Conservation (phyloP, 768 basidiomycete species). For the Paxillus rubicundulus region DNA sequence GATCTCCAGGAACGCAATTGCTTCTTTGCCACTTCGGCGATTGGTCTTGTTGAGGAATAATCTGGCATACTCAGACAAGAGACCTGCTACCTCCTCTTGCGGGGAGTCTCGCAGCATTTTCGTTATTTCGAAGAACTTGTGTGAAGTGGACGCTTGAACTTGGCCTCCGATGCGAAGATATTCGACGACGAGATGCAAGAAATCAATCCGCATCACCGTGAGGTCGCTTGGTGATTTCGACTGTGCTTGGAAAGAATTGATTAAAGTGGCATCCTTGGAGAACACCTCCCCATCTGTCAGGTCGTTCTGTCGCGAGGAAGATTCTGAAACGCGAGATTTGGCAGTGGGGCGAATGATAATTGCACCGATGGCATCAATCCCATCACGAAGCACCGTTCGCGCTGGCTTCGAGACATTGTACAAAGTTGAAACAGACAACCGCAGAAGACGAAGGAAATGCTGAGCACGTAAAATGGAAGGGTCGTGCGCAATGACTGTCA, state of each 20-base stretch:
- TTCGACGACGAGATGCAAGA: conserved; percentile 50
- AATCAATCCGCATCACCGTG: conserved; percentile 61
- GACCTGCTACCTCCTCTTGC: conserved; percentile 43
- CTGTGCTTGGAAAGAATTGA: conserved; percentile 39
- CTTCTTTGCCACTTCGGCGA: conserved; percentile 45
- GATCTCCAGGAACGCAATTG: conserved; percentile 51
- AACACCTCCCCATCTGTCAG: conserved; percentile 21
- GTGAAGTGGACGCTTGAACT: conserved; percentile 38
- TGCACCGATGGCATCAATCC: conserved; percentile 62
- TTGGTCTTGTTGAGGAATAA: conserved; percentile 45
- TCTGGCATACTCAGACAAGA: conserved; percentile 53
- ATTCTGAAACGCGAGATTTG: conserved; percentile 45
- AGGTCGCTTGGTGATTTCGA: conserved; percentile 53
- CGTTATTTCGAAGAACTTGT: conserved; percentile 52
- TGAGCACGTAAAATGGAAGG: conserved; percentile 64
- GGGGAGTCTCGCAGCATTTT: conserved; percentile 53
- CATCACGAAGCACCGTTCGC: conserved; percentile 58
- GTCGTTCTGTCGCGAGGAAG: conserved; percentile 19
- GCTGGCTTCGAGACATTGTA: conserved; percentile 54
- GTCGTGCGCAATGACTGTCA: conserved; percentile 80
- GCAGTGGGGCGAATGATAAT: conserved; percentile 46
- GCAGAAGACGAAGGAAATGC: conserved; percentile 63
- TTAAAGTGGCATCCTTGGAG: conserved; percentile 30
- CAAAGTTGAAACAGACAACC: conserved; percentile 52
- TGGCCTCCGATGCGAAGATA: conserved; percentile 52